Evolutionary conservation across 2,329 filamentous ascomycete species (phyloP), one percentile per base, ranked within the genome.

Genomic region (Immersiporthe knoxdaviesiana): DNA sequence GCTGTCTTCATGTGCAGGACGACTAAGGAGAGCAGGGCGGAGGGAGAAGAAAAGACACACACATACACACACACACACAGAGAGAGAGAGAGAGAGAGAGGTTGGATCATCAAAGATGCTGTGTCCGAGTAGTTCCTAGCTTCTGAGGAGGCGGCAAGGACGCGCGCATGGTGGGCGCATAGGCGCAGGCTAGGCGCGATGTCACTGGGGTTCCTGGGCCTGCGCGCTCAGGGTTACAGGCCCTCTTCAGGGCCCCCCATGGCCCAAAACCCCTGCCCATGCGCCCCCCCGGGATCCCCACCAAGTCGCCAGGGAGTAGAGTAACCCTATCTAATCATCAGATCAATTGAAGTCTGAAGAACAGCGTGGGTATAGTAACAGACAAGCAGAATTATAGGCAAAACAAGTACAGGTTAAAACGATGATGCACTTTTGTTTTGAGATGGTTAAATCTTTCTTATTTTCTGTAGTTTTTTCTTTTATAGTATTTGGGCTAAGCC

Each of bases 391-490:
- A 3, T 50, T 21, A 47, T 7, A 4, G 30, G 7, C 6, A 10
- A 35, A 35, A 10, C n/a, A n/a, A 10, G 7, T 24, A 44, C 21
- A 21, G 44, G 44, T 24, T 21, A 50, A 41, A 18, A n/a, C 12
- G 14, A 41, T 18, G 39, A 4, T 35, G 35, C 35, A 35, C 1
- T 11, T 24, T 24, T 21, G 44, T 50, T 39, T 39, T 3, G 10
- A 21, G 8, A 44, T 11, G n/a, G 4, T 59, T 35, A 37, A 64
- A n/a, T n/a, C 54, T 47, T 64, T 56, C 47, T 39, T 63, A 52
- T 61, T 67, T 30, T 65, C 64, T 70, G 66, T 70, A 35, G 35
- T 67, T n/a, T 67, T 60, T 70, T 66, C 68, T 47, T 66, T 30
- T 35, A 63, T n/a, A 61, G 39, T 66, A 66, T 54, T 32, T 66